Conservation (phyloP, 768 basidiomycete genomes). For the Exidia glandulosa region DNA sequence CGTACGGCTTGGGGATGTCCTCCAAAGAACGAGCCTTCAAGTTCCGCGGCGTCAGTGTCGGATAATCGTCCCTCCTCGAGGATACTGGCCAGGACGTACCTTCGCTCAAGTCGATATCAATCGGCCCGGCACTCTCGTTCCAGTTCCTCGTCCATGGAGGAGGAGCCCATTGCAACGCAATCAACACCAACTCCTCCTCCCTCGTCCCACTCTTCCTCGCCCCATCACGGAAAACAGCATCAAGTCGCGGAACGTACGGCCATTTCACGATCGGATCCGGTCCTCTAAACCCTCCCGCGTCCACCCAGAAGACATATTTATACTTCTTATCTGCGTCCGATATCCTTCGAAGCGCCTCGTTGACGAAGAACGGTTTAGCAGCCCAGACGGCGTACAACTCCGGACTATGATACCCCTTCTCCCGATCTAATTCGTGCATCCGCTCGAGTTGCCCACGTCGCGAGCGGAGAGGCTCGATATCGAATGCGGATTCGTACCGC, state of each 20-base stretch:
- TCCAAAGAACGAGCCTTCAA: constrained; percentile 54
- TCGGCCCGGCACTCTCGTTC: constrained; percentile 36
- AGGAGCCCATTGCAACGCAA: constrained; percentile 32
- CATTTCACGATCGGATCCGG: constrained; percentile 33
- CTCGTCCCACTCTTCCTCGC: constrained; percentile 16
- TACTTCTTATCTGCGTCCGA: constrained; percentile 19
- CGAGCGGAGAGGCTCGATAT: constrained; percentile 21
- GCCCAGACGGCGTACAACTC: constrained; percentile 48
- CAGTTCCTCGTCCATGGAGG: constrained; percentile 21
- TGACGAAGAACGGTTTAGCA: constrained; percentile 39
- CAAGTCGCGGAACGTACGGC: constrained; percentile 34
- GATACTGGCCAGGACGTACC: constrained; percentile 21
- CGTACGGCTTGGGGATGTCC: constrained; percentile 31
- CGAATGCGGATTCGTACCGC: not conserved
- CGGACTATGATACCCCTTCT: constrained; percentile 30
- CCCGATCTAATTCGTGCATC: constrained; percentile 37
- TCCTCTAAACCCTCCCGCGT: constrained; percentile 42
- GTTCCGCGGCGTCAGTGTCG: too few relatives aligned
- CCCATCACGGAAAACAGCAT: constrained; percentile 30
- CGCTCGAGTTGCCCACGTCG: constrained; percentile 27
- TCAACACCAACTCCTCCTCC: constrained; percentile 35
- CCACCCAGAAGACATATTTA: constrained; percentile 48
- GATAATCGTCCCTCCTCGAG: not conserved
- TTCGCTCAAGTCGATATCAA: constrained; percentile 41
- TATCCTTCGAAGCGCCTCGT: constrained; percentile 19